phyloP scores from a whole-genome alignment of 305 asterid species.

The Plantago lanceolata region DNA sequence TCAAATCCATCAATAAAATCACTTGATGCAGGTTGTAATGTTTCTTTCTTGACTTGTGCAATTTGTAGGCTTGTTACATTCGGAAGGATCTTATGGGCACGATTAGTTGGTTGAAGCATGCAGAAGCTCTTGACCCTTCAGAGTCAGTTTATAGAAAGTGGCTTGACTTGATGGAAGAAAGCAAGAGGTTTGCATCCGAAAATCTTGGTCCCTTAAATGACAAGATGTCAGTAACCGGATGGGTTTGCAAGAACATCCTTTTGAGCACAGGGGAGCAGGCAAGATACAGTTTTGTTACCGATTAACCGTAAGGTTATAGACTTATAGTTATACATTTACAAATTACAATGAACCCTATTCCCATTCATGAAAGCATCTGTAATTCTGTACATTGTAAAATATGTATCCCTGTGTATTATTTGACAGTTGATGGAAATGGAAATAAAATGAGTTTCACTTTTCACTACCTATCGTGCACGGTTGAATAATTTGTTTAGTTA shows the following conservation, averaged over 20 bases:
- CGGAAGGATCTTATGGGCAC: slow-evolving; percentile 37
- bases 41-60: slow-evolving; percentile 14
- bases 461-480: too few species aligned
- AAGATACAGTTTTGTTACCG: slow-evolving; percentile 54
- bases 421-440: too few species aligned
- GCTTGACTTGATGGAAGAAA: slow-evolving; percentile 51
- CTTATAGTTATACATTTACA: not conserved
- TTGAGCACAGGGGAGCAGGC: slow-evolving; percentile 64
- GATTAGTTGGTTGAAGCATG: slow-evolving; percentile 27
- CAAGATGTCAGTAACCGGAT: slow-evolving; percentile 54
- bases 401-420: too few species aligned
- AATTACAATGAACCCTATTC: not conserved
- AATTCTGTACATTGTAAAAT: too few species aligned
- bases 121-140: slow-evolving; percentile 33
- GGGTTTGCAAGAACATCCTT: slow-evolving; percentile 70
- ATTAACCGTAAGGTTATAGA: slow-evolving; percentile 19
- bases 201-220: slow-evolving; percentile 36
- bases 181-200: slow-evolving; percentile 42
- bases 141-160: slow-evolving; percentile 40
- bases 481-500: too few species aligned
- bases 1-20: not conserved
- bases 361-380: not conserved
- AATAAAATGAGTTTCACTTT: too few species aligned
- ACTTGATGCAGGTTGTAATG: slow-evolving; percentile 3
- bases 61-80: slow-evolving; percentile 57